Base-by-base conservation (phyloP, 2,329 filamentous ascomycete genomes). In the Plectosphaerella sp. region DNA sequence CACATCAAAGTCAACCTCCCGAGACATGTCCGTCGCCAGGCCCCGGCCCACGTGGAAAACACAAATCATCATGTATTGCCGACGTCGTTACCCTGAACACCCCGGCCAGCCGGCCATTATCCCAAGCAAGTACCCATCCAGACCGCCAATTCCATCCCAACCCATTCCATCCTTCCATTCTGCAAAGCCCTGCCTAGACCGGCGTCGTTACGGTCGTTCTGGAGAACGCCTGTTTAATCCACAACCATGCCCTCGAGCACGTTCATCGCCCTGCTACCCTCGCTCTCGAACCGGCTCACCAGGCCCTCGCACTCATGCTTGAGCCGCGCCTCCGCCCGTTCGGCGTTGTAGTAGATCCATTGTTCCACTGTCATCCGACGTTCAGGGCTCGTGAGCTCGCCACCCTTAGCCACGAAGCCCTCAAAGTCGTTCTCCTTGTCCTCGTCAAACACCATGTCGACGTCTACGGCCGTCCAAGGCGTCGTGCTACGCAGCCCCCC, bases 351-450 rank as follows among this genome's bases (percentile, higher is more conserved):
- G 53, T 85, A 76, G 39, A 99, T 88, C 91, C 93, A 99, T 68
- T 97, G 86, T 67, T 96, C 91, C 0, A 97, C 90, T 5, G 86
- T 93, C 92, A 99, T 96, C 37, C 80, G 76, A 74, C 88, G 91
- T 73, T 97, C 94, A 0, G 85, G 82, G 50, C 80, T 88, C 2
- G 82, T 87, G 50, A 99, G 71, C 14, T 80, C 80, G 1, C 76
- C 76, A 12, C 82, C 83, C 39, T 78, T 74, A 52, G 73, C 75
- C 15, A 86, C 65, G 24, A 83, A 71, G 10, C 71, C 68, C 16
- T 72, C 72, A 2, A 73, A 72, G 0, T 70, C 68, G 51, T 82
- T 84, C 58, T 86, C 78, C 61, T 79, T 78, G 43, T 78, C 74
- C 8, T 18, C 43, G 25, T 28, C 25, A 65, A 94, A 85, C 1